Evolutionary conservation across 2,329 filamentous ascomycete genomes (phyloP), one percentile per base, ranked within the genome.

Genomic region (Trichoderma sp.): DNA sequence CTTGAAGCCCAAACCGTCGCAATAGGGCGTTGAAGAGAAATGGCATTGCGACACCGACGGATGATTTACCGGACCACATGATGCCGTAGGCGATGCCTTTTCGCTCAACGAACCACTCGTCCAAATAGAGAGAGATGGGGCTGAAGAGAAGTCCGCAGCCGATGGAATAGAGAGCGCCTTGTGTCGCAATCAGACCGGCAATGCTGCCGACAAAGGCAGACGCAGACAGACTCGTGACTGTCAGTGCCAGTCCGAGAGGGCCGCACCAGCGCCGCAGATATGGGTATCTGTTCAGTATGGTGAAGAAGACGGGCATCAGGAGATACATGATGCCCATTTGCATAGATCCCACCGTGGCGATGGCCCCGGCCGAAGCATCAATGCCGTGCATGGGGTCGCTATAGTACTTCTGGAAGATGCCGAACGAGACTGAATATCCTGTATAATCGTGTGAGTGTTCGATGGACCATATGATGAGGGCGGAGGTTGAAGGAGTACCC

Each of bases 371-470:
- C 30, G 80, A 78, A 0, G 81, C 80, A 2, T 80, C 80, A 5
- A 77, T 75, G 62, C 91, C 91, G 1, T 85, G 83, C 5, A 80
- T 80, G 64, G 88, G 81, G 1, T 79, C 82, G 39, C 80, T 83
- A 73, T 91, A 91, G 74, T 90, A 88, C 58, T 88, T 82, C 69
- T 91, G 88, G 71, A 92, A 91, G 24, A 92, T 82, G 48, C 89
- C 89, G 72, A 88, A 92, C 0, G 87, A 82, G 63, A 88, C 87
- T 0, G 87, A 85, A 64, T 90, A 90, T 2, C 88, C 88, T 90
- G 47, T 0, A 12, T 0, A 2, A 21, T 10, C 1, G 7, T 26
- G 39, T 63, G 10, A 63, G 43, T n/a, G n/a, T n/a, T 39, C 30
- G 63, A 34, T 30, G 9, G 9, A 14, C 9, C 34, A 10, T 39